phyloP scores from a whole-genome alignment of 2,329 filamentous ascomycete genomes.

The Thelonectria rubi region DNA sequence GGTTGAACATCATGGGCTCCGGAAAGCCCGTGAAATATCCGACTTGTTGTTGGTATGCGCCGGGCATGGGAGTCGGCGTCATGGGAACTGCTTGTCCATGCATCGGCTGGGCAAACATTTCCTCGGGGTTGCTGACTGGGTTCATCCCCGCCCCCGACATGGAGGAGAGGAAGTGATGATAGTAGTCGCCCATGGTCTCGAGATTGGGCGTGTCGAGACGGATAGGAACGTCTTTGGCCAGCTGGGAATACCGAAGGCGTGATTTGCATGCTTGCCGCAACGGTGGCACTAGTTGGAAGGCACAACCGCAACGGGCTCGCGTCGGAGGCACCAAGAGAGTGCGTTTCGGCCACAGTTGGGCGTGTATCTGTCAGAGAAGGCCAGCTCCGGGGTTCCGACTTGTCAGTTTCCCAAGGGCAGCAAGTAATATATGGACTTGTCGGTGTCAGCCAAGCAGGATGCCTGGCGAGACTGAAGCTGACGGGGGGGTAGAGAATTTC shows the following conservation, averaged over 20 bases:
- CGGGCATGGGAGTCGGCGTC: conserved; percentile 48
- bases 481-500: conserved; percentile 23
- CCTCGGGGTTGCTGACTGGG: conserved; percentile 51
- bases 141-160: conserved; percentile 57
- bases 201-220: conserved; percentile 23
- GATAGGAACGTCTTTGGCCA: conserved; percentile 17
- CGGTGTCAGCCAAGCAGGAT: conserved; percentile 11
- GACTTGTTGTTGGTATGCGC: conserved; percentile 56
- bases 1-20: conserved; percentile 59
- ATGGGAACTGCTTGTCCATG: conserved; percentile 45
- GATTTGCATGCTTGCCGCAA: conserved; percentile 37
- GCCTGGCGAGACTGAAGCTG: conserved; percentile 15
- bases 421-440: conserved; percentile 25
- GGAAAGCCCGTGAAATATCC: conserved; percentile 61
- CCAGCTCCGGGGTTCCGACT: conserved; percentile 17
- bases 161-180: conserved; percentile 64
- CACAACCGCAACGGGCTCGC: conserved; percentile 14
- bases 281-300: conserved; percentile 19
- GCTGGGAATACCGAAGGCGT: conserved; percentile 2
- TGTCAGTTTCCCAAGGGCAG: conserved; percentile 20
- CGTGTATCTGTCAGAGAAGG: conserved; percentile 19
- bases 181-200: conserved; percentile 62
- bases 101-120: conserved; percentile 50
- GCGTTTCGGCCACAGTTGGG: conserved; percentile 7
- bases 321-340: conserved; percentile 18